Percentiles rank a stretch among this genome's conserved stretches.
Conservation (phyloP, 805 yeast species). For the Saturnispora quitensis region DNA sequence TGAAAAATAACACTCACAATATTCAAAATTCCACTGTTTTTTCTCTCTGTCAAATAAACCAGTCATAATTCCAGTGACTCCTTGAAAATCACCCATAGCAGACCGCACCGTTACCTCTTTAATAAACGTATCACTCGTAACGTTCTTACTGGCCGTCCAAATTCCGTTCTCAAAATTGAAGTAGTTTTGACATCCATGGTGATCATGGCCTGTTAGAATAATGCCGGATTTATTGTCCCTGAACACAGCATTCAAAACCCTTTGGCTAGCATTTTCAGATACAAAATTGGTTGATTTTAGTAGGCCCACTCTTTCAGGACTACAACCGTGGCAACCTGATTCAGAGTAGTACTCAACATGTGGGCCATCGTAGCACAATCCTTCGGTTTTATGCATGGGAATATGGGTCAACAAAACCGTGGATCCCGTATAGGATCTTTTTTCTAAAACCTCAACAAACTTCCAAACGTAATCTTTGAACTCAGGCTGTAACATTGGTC, state of each 20-base stretch:
- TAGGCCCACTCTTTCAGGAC: slow-evolving; percentile 60
- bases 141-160: slow-evolving; percentile 52
- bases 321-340: slow-evolving; percentile 38
- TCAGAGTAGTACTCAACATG: slow-evolving; percentile 49
- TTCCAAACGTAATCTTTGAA: slow-evolving; percentile 61
- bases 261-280: slow-evolving; percentile 53
- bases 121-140: slow-evolving; percentile 31
- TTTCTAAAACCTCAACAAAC: slow-evolving; percentile 54
- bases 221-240: slow-evolving; percentile 62
- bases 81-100: slow-evolving; percentile 95
- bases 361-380: slow-evolving; percentile 85
- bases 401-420: slow-evolving; percentile 82
- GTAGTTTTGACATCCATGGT: slow-evolving; percentile 78
- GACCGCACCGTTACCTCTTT: slow-evolving; percentile 81
- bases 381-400: slow-evolving; percentile 75
- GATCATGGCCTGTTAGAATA: slow-evolving; percentile 91
- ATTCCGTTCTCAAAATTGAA: slow-evolving; percentile 38
- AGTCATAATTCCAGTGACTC: slow-evolving; percentile 77
- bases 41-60: slow-evolving; percentile 47
- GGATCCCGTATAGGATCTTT: slow-evolving; percentile 57
- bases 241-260: slow-evolving; percentile 65
- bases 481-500: slow-evolving; percentile 75
- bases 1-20: slow-evolving; percentile 67
- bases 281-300: slow-evolving; percentile 84
- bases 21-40: slow-evolving; percentile 56